A percentile compares a stretch with the other conserved stretches of the same genome.
phyloP scores from a whole-genome alignment of 1,139 yeast species.

The Pichia sp. region DNA sequence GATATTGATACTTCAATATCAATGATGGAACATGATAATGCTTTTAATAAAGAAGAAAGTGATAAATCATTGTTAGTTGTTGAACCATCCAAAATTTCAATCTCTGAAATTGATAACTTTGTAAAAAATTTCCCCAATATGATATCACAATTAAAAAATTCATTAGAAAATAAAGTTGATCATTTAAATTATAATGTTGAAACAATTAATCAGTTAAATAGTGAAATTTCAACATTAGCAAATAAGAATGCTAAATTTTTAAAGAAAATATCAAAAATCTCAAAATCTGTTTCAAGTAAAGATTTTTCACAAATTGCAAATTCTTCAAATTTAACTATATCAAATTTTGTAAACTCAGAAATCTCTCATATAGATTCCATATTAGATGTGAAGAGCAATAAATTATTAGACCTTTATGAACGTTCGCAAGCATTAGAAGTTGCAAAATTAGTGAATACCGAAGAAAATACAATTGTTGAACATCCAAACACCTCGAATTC shows the following conservation, averaged over 20 bases:
- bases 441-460: conserved; percentile 30
- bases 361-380: neutral
- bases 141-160: conserved; percentile 23
- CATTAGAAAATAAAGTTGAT: conserved; percentile 35
- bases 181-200: conserved; percentile 28
- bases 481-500: conserved; percentile 1
- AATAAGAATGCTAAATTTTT: conserved; percentile 17
- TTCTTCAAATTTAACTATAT: neutral
- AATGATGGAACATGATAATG: neutral
- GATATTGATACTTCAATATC: conserved; percentile 1
- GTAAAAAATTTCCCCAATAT: conserved; percentile 2
- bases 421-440: conserved; percentile 32
- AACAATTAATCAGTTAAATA: conserved; percentile 22
- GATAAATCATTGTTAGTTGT: neutral
- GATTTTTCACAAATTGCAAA: conserved; percentile 2
- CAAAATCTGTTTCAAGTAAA: conserved; percentile 1
- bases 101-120: conserved; percentile 7
- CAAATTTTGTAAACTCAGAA: neutral
- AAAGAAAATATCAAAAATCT: conserved; percentile 10
- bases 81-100: conserved; percentile 7
- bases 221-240: conserved; percentile 19
- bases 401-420: conserved; percentile 25
- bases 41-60: neutral
- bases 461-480: conserved; percentile 13
- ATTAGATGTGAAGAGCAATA: conserved; percentile 13